Evolutionary conservation across 768 basidiomycete genomes (phyloP), one percentile per base, ranked within the genome.

Genomic region (Panaeolus cyanescens): DNA sequence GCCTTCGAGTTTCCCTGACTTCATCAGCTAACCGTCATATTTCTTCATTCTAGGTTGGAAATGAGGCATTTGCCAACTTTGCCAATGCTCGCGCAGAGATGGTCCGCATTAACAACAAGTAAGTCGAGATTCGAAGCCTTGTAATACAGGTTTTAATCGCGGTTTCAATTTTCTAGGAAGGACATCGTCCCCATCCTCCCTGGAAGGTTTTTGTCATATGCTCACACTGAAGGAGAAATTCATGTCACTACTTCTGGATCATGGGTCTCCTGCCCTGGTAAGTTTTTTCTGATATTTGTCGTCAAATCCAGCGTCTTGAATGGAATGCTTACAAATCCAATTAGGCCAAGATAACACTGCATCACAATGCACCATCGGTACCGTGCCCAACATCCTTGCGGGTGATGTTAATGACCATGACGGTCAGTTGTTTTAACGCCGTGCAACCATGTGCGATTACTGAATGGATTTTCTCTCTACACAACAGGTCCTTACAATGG

Each of bases 341-440:
- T 30, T n/a, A 85, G 85, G 88, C 4, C 82, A 88, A 60, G 89
- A 91, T 62, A 90, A 90, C 64, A 78, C 75, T 5, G 80, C 84
- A 56, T 17, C 74, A 6, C 71, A 80, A 56, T 90, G 89, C 73
- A 82, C 81, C 20, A 80, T 83, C 58, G 70, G 68, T 28, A 75
- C 79, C 15, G 87, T 88, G 3, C 83, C 85, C 1, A 83, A 79
- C 64, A 71, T 90, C 59, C 64, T 84, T 17, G 73, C 67, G 3
- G 80, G 83, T n/a, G 68, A 85, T 59, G 70, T 81, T 34, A 54
- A 78, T 3, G 69, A 90, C 68, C 89, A 91, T 70, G 59, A 59
- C 12, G 68, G 66, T 65, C 30, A 50, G 45, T 30, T 4, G 12
- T 28, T 15, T 13, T 50, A 22, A 42, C 39, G 15, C 15, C 3